A percentile compares a stretch with the other conserved stretches of the same genome.
Evolutionary conservation across 139 green algal genomes (phyloP).

Genomic region (Nannochloris sp.): DNA sequence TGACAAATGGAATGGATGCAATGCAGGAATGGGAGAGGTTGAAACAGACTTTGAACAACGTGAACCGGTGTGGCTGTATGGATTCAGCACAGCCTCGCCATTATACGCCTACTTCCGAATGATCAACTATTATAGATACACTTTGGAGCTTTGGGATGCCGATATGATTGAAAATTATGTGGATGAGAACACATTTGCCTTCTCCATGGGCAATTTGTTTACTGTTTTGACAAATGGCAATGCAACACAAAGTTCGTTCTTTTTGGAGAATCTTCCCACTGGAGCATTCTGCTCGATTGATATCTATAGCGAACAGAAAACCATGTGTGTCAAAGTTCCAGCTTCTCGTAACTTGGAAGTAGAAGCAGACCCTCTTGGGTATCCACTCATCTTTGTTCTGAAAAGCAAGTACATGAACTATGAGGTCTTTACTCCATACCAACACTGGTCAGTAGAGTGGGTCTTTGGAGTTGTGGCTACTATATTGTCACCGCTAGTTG

Average conservation of each 20-base stretch:
- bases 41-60: conserved; percentile 1
- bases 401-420: not conserved
- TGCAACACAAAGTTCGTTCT: not conserved
- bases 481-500: not conserved
- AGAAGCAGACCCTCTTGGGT: not conserved
- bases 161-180: not conserved
- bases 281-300: not conserved
- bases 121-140: not conserved
- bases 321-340: not conserved
- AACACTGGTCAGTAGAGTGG: not conserved
- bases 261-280: not conserved
- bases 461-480: not conserved
- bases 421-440: not conserved
- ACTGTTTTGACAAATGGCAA: conserved; percentile 1
- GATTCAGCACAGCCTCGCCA: not conserved
- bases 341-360: not conserved
- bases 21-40: not conserved
- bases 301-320: not conserved
- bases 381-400: not conserved
- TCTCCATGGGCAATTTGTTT: not conserved
- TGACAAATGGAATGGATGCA: not conserved
- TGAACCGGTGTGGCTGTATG: conserved; percentile 19
- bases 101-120: not conserved
- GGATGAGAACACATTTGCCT: not conserved
- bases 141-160: not conserved